These are phyloP conservation scores for Exophiala sp. DNA, from an alignment of 2,329 filamentous ascomycete genomes.

Conservation along the genomic window DNA sequence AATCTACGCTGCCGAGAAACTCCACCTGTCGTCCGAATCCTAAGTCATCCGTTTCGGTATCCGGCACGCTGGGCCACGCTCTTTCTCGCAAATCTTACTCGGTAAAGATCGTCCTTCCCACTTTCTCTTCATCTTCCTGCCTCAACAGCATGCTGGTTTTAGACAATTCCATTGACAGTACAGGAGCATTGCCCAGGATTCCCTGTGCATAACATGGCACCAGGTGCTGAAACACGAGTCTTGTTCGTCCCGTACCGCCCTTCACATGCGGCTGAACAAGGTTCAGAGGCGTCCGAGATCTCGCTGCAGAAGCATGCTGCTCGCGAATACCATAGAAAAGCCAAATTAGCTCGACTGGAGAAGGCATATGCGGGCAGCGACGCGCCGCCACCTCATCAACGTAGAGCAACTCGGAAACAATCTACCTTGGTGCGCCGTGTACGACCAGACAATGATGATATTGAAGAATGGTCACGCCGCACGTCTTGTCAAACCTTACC, in stretches of 20 bases:
- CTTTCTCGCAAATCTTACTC: no score
- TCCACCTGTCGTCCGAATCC: no score
- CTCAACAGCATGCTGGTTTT: no score
- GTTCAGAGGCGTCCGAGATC: not conserved
- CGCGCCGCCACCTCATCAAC: not conserved
- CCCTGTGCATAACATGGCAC: not conserved
- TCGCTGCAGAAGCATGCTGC: conserved; percentile 17
- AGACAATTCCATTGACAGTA: no score
- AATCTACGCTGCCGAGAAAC: no score
- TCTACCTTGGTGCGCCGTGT: not conserved
- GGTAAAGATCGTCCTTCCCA: no score
- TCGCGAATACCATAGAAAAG: conserved; percentile 20
- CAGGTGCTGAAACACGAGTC: conserved; percentile 3
- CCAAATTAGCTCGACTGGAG: conserved; percentile 10
- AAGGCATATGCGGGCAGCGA: conserved; percentile 1
- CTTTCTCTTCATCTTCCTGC: no score
- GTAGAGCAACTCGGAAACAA: not conserved
- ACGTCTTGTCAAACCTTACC: no score
- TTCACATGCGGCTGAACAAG: not conserved
- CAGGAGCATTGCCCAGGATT: no score
- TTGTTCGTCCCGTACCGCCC: conserved; percentile 14
- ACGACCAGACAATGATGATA: not conserved
- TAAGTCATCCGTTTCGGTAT: no score
- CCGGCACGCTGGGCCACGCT: no score
- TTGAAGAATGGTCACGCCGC: not conserved